A percentile compares a stretch with the other conserved stretches of the same genome.
These are phyloP conservation scores for Verbena officinalis DNA, from an alignment of 257 asterid genomes.

Conservation along the genomic window DNA sequence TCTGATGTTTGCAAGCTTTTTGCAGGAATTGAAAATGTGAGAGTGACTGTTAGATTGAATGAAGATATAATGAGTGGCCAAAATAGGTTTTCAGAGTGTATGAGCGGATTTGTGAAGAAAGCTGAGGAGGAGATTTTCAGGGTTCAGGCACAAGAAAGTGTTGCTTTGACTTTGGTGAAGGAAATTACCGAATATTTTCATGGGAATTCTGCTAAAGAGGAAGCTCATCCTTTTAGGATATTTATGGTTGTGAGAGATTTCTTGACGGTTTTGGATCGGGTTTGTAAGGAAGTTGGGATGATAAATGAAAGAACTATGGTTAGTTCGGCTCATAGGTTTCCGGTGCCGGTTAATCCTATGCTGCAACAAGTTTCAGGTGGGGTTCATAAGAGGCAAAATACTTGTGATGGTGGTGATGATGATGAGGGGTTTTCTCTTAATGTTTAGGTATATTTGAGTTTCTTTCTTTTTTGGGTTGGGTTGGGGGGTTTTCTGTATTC, in stretches of 20 bases:
- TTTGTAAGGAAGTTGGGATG: constrained; percentile 91
- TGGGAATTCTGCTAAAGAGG: constrained; percentile 89
- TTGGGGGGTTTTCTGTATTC: constrained; percentile 41
- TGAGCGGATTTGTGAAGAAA: constrained; percentile 52
- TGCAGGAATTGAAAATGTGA: constrained; percentile 57
- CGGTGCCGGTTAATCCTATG: constrained; percentile 90
- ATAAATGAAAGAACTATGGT: constrained; percentile 78
- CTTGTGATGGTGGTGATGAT: constrained; percentile 56
- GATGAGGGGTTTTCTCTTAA: constrained; percentile 51
- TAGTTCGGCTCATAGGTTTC: constrained; percentile 76
- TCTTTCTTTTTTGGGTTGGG: not conserved
- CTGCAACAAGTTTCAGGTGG: constrained; percentile 55
- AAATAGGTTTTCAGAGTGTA: constrained; percentile 48
- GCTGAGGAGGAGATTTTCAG: constrained; percentile 84
- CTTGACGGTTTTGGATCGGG: constrained; percentile 74
- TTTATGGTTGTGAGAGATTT: constrained; percentile 95
- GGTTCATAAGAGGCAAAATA: constrained; percentile 40
- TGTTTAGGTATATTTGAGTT: constrained; percentile 8
- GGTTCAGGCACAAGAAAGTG: constrained; percentile 88
- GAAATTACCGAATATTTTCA: constrained; percentile 96
- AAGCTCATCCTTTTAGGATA: constrained; percentile 91
- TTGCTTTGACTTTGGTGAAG: constrained; percentile 76
- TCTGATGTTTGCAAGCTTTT: constrained; percentile 77
- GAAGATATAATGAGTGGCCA: constrained; percentile 34
- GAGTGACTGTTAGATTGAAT: constrained; percentile 47